Evolutionary conservation across 2,329 filamentous ascomycete genomes (phyloP), one percentile per base, ranked within the genome.

Genomic region (Zasmidium citrigriseum): DNA sequence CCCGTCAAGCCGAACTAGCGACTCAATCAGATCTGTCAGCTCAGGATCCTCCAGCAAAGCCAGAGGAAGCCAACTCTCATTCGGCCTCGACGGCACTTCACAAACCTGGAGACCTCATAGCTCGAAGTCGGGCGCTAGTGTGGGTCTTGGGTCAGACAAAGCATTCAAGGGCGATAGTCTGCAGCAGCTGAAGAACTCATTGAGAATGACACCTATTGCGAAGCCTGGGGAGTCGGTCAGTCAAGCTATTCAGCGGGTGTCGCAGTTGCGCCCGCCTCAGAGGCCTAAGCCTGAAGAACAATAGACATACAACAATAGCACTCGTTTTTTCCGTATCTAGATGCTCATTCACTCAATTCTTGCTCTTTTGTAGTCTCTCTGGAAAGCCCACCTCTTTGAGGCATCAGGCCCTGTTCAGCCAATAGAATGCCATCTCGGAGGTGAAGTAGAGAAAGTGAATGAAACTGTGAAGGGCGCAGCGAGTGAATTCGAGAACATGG

Each of bases 161-260:
- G 54, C 24, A n/a, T 23, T 45, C 34, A 38, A 34, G 18, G 45
- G 47, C 25, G 46, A 45, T 4, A 58, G 54, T 41, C n/a, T 54
- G 24, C 29, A 60, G 22, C 27, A 59, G 16, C 18, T 62, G 24
- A 61, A 60, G 41, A 44, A 52, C n/a, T 62, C 63, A 7, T 48
- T 65, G 11, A 50, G 46, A 22, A 65, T 65, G 63, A 65, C 61
- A 16, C 63, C 61, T 23, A 58, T 65, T 46, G 61, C 56, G 18
- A 60, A 57, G 34, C 18, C 48, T 41, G 61, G 61, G 7, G 57
- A 64, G 49, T 59, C 57, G 20, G 57, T 57, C 9, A 46, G 54
- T n/a, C 47, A 64, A 46, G 63, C 63, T 14, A 61, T 60, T n/a
- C 29, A 54, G 22, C 44, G 63, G 46, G 59, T 60, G 2, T 64